Evolutionary conservation across 2,329 filamentous ascomycete genomes (phyloP), one percentile per base, ranked within the genome.

Genomic region (Sporothrix humicola): DNA sequence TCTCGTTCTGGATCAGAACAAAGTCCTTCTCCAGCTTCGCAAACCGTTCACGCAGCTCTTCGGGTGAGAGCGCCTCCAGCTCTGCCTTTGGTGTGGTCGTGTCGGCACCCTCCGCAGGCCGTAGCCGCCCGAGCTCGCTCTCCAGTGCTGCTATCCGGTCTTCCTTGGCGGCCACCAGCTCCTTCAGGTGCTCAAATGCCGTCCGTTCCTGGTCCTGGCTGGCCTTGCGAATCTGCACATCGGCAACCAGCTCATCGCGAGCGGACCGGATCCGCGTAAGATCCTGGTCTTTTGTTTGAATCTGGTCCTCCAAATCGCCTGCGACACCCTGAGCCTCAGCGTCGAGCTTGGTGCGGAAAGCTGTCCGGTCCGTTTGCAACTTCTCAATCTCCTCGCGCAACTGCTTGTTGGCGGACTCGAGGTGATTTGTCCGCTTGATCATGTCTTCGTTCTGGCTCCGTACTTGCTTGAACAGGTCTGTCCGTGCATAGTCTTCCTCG

Each of bases 401-500:
- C 77, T 94, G 91, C 74, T 92, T 91, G 81, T 98, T 98, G 13
- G 91, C 92, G 3, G 94, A 94, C 82, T 98, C 95, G 15, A 98
- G 83, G 78, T 95, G 91, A 81, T 99, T 99, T 79, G 97, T 91
- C 52, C 94, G 91, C 81, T 93, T 95, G 77, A 98, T 94, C 9
- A 97, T 89, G 78, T 98, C 95, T 79, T 98, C 96, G 78, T 97
- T 93, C 78, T 98, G 94, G 31, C 88, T 88, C 82, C 95, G 97
- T 79, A 98, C 88, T 75, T 93, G 90, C 82, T 97, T 98, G 87
- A 97, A 99, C 2, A 97, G 87, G 78, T 98, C 94, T 4, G 94
- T 97, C 73, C 94, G 91, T 56, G 94, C 91, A 80, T 97, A 98
- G 78, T 99, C 96, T 76, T 99, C 96, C 78, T 99, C 96, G 0